Conservation (phyloP, 108 stramenopile genomes). For the Skeletonema potamos region DNA sequence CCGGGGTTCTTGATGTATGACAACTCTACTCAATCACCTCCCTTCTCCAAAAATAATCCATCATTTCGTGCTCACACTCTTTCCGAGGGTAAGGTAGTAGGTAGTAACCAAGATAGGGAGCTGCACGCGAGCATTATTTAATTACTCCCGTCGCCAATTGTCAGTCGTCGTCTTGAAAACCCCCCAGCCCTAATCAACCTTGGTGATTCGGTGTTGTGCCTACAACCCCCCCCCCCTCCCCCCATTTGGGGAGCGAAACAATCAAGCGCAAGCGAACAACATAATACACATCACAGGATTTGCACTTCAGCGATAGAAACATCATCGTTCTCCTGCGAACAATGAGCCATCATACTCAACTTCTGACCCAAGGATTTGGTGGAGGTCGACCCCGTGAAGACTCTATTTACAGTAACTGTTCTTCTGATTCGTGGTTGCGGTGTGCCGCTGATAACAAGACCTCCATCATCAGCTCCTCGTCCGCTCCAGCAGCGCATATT, state of each 20-base stretch:
- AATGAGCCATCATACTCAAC: constrained; percentile 1
- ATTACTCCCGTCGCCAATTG: not conserved
- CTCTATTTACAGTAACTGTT: not conserved
- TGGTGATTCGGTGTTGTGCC: not conserved
- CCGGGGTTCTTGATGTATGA: not conserved
- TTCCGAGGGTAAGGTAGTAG: no score
- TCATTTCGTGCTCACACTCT: not conserved
- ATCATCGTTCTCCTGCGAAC: not conserved
- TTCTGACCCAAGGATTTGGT: not conserved
- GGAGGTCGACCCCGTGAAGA: not conserved
- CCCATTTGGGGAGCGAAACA: not conserved
- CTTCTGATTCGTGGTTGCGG: not conserved
- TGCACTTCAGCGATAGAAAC: no score
- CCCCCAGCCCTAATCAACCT: not conserved
- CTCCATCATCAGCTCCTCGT: not conserved
- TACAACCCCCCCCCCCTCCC: not conserved
- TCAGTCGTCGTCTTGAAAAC: not conserved
- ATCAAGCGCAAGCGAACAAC: no score
- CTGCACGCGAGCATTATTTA: not conserved
- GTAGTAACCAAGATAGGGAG: not conserved
- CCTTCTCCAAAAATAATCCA: not conserved
- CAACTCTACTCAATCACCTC: not conserved
- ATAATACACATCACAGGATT: not conserved
- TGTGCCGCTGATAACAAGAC: not conserved
- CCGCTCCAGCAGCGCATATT: no score